Evolutionary conservation across 1,284 basidiomycete genomes (phyloP).

Genomic region (Gymnopus androsaceus): DNA sequence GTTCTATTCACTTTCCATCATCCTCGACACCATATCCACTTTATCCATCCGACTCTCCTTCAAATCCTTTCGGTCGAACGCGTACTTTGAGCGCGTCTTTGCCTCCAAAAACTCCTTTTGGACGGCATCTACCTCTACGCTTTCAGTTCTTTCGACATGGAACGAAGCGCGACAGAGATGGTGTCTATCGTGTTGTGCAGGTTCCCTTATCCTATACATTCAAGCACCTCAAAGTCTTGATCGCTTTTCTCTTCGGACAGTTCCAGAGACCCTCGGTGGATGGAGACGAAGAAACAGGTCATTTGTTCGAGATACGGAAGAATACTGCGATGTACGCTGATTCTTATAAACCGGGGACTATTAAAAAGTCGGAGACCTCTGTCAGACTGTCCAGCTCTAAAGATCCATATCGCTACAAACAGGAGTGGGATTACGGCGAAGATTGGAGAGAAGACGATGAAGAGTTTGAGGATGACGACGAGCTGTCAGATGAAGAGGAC

Average conservation of each 20-base stretch:
- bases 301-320: constrained; percentile 62
- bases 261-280: constrained; percentile 7
- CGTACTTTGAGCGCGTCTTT: constrained; percentile 25
- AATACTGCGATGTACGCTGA: constrained; percentile 41
- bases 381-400: constrained; percentile 57
- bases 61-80: constrained; percentile 56
- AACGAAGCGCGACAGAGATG: constrained; percentile 35
- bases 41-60: constrained; percentile 51
- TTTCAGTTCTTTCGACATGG: constrained; percentile 56
- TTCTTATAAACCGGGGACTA: constrained; percentile 48
- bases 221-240: constrained; percentile 60
- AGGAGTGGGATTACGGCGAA: constrained; percentile 19
- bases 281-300: constrained; percentile 36
- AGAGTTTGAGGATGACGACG: constrained; percentile 24
- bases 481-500: constrained; percentile 28
- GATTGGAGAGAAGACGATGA: constrained; percentile 30
- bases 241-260: constrained; percentile 61
- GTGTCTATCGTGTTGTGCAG: constrained; percentile 64
- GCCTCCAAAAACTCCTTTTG: constrained; percentile 41
- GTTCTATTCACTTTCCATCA: constrained; percentile 2
- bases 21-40: constrained; percentile 14
- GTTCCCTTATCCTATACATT: constrained; percentile 73
- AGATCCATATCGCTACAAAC: constrained; percentile 55
- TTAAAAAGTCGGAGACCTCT: constrained; percentile 50
- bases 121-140: constrained; percentile 63